Conservation (phyloP, 2,329 filamentous ascomycete species). For the Cercospora citrullina region DNA sequence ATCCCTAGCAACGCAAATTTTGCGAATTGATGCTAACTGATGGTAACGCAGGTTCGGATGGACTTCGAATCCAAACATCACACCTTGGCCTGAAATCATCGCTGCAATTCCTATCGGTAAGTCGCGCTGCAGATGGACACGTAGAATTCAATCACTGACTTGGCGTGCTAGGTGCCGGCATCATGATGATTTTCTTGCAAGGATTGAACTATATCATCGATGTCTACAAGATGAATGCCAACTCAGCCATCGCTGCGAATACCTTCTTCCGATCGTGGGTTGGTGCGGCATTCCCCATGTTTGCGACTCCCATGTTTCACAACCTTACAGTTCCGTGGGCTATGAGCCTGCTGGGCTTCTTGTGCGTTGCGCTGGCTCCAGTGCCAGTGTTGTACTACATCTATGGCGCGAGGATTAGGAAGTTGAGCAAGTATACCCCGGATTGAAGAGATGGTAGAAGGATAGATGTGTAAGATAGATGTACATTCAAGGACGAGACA, state of each 20-base stretch:
- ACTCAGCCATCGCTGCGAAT: slow-evolving; percentile 41
- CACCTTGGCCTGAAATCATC: slow-evolving; percentile 46
- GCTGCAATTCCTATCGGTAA: slow-evolving; percentile 43
- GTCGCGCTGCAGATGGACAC: not conserved
- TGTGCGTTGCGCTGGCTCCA: slow-evolving; percentile 33
- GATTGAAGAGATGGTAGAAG: slow-evolving; percentile 11
- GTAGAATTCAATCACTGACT: not conserved
- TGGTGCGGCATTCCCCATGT: slow-evolving; percentile 40
- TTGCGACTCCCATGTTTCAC: slow-evolving; percentile 38
- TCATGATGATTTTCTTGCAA: slow-evolving; percentile 43
- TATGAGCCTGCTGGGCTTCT: slow-evolving; percentile 36
- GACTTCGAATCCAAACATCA: slow-evolving; percentile 41
- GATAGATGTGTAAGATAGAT: not conserved
- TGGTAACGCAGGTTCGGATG: slow-evolving; percentile 41
- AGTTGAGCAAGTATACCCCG: slow-evolving; percentile 21
- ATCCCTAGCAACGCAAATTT: not conserved
- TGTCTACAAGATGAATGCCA: slow-evolving; percentile 47
- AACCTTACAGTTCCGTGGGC: slow-evolving; percentile 39
- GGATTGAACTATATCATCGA: slow-evolving; percentile 47
- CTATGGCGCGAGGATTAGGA: slow-evolving; percentile 32
- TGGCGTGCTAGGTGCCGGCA: slow-evolving; percentile 21
- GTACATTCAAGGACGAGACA: not conserved
- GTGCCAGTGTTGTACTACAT: slow-evolving; percentile 34
- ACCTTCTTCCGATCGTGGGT: slow-evolving; percentile 35
- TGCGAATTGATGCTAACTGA: not conserved